Conservation (phyloP, 2,329 filamentous ascomycete species). For the Pseudogymnoascus sp. region DNA sequence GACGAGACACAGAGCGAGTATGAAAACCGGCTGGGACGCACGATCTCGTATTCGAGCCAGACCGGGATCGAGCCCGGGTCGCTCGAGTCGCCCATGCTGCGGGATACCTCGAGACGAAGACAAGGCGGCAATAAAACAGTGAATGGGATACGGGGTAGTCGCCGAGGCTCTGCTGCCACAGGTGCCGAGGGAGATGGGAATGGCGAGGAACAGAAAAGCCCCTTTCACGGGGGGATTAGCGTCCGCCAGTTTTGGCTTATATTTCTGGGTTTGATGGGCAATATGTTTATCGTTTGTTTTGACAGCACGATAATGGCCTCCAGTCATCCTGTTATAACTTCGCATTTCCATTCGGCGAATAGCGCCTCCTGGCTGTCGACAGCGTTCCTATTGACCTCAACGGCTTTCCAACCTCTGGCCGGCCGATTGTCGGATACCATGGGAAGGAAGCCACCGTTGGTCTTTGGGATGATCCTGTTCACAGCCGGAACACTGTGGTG, state of each 20-base stretch:
- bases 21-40: conserved; percentile 4
- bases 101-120: conserved; percentile 18
- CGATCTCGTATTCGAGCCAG: conserved; percentile 22
- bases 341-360: conserved; percentile 69
- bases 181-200: conserved; percentile 15
- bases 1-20: neutral
- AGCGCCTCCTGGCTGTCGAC: conserved; percentile 77
- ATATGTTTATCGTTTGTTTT: conserved; percentile 54
- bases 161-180: neutral
- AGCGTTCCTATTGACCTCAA: conserved; percentile 67
- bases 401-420: conserved; percentile 65
- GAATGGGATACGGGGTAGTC: neutral
- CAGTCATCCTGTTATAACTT: conserved; percentile 72
- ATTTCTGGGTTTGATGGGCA: conserved; percentile 49
- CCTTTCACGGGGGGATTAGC: conserved; percentile 35
- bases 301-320: conserved; percentile 77
- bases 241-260: conserved; percentile 50
- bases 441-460: conserved; percentile 58
- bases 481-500: conserved; percentile 59
- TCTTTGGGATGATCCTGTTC: conserved; percentile 56
- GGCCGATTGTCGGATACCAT: conserved; percentile 67
- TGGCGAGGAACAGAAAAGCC: conserved; percentile 17
- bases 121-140: conserved; percentile 12
- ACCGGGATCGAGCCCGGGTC: conserved; percentile 23
- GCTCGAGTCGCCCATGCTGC: conserved; percentile 25